Evolutionary conservation across 2,329 filamentous ascomycete species (phyloP), one percentile per base, ranked within the genome.

Genomic region (Xylaria sp.): DNA sequence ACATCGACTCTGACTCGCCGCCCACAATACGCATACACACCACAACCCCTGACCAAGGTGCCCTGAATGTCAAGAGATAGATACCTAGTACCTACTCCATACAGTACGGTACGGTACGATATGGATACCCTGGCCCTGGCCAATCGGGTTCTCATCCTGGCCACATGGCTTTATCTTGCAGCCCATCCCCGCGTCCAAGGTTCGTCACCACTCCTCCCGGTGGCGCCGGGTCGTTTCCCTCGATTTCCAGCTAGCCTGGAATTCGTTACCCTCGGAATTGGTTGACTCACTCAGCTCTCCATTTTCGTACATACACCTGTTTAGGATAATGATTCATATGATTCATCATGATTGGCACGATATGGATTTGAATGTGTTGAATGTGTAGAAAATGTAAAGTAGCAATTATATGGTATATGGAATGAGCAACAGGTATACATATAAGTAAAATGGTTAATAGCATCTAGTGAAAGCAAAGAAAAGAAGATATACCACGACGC

Each of bases 111-210:
- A 33, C 33, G 9, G 33, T 9, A 33, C 33, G 7, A 28, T 28
- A 28, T 28, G 28, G 28, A 23, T 28, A 28, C 56, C 23, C 31
- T 20, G 54, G 51, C 11, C 44, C 28, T 28, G 58, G 46, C 77
- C 78, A 79, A 79, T 79, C 72, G 71, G 64, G 65, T 31, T 33
- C 13, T n/a, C 46, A 73, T 71, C 74, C 71, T 73, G 71, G 69
- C 53, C 67, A 66, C 63, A 66, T 66, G 62, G 62, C 10, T 40
- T 40, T 17, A 11, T 11, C 13, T 33, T 59, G 46, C 73, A 68
- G 70, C 33, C 28, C 46, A 40, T 57, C 59, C 67, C 60, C 38
- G 56, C 58, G 20, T 62, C 28, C 51, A 48, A 20, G 15, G 23
- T 33, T 59, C 33, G 65, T 58, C 59, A 38, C 63, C 33, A 17